Base-by-base conservation (phyloP, 2,329 filamentous ascomycete species). In the Didymella glomerata region DNA sequence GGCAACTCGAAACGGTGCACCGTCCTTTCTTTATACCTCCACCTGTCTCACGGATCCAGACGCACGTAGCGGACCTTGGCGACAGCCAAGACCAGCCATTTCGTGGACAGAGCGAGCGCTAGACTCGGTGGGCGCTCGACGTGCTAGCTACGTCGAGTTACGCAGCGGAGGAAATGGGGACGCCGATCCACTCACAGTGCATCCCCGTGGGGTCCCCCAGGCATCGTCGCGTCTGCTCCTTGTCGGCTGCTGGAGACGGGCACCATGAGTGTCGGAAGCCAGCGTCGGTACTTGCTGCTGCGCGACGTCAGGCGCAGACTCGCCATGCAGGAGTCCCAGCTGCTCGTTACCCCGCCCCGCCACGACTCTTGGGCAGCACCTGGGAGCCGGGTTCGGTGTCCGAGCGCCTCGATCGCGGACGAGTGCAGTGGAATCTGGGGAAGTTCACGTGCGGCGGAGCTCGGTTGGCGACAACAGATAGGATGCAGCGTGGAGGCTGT, bases 301-400 rank as follows among this genome's bases (percentile, higher is more conserved):
- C 14, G 46, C 30, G 27, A 14, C 30, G 30, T 41, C 13, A 47
- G 40, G 16, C 27, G 50, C 28, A 40, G 36, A 20, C 40, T 52
- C 42, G 25, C 18, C 25, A 45, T 51, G 27, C 54, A n/a, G 41
- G 13, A 28, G 28, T 47, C 50, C 36, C 47, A 28, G 48, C 32
- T 52, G 46, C 51, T 40, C 30, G 50, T 45, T 53, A 62, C 60
- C 60, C 60, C 56, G 62, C 62, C 34, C 36, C 50, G 50, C 60
- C 56, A 57, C 55, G 38, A 25, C 11, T 28, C 48, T 54, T 54
- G 57, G 47, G 5, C 27, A 22, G 34, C 18, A 14, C 25, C n/a
- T 42, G 44, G 49, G 45, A 48, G 36, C 22, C n/a, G 28, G 30
- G 1, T 44, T 57, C 28, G 36, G 45, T 40, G 44, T 5, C 27